phyloP scores from a whole-genome alignment of 2,329 filamentous ascomycete species.

The Trichoderma sp. region DNA sequence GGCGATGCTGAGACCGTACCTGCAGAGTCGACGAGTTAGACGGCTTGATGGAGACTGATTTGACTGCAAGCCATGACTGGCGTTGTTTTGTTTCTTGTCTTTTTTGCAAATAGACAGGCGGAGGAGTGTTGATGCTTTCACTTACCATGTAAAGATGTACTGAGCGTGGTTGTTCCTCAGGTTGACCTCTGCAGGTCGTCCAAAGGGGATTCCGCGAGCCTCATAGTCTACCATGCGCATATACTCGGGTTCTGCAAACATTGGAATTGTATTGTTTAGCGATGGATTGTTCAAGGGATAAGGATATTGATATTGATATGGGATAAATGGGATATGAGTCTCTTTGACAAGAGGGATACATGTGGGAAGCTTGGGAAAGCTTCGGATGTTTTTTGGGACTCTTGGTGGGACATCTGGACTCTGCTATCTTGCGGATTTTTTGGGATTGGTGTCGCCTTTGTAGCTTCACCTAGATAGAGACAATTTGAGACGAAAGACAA shows the following conservation, averaged over 20 bases:
- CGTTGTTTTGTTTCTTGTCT: neutral
- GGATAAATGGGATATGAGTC: neutral
- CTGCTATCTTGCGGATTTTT: neutral
- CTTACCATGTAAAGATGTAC: slow-evolving; percentile 98
- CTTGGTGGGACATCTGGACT: neutral
- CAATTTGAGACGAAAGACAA: neutral
- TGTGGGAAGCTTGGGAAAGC: neutral
- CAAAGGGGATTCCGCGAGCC: slow-evolving; percentile 83
- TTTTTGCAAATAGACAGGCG: neutral
- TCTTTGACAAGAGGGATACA: neutral
- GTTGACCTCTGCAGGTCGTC: slow-evolving; percentile 84
- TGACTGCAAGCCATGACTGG: neutral
- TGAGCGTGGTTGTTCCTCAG: slow-evolving; percentile 95
- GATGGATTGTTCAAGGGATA: neutral
- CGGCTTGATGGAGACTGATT: neutral
- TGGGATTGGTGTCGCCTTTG: neutral
- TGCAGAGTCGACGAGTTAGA: slow-evolving; percentile 38
- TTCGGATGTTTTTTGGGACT: neutral
- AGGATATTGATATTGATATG: neutral
- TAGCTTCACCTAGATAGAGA: neutral
- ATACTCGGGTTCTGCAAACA: slow-evolving; percentile 69
- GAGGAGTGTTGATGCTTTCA: slow-evolving; percentile 20
- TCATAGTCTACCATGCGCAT: slow-evolving; percentile 74
- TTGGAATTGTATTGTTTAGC: slow-evolving; percentile 18
- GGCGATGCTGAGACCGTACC: slow-evolving; percentile 82